Evolutionary conservation across 2,329 filamentous ascomycete species (phyloP).

Genomic region (Penicillium sp.): DNA sequence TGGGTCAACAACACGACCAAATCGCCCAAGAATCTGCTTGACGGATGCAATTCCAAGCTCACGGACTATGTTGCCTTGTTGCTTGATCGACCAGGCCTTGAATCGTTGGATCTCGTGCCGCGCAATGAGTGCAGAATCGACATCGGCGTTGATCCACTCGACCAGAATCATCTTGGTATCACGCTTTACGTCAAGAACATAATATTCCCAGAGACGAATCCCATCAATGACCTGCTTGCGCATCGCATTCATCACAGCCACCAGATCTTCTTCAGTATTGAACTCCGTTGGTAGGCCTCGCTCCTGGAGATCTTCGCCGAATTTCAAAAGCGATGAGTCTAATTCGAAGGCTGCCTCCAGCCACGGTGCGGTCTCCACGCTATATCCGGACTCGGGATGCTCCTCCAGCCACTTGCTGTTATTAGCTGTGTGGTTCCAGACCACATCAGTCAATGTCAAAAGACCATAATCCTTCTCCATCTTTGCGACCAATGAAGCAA

Average conservation of each 20-base stretch:
- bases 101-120: constrained; percentile 47
- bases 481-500: constrained; percentile 71
- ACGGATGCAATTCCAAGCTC: constrained; percentile 68
- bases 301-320: constrained; percentile 60
- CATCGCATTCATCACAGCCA: constrained; percentile 78
- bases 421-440: constrained; percentile 96
- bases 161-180: constrained; percentile 68
- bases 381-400: constrained; percentile 95
- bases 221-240: constrained; percentile 75
- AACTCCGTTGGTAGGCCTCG: constrained; percentile 75
- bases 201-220: constrained; percentile 90
- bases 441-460: constrained; percentile 89
- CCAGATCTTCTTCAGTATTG: constrained; percentile 67
- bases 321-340: constrained; percentile 69
- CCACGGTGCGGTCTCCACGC: constrained; percentile 81
- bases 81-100: constrained; percentile 55
- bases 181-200: constrained; percentile 74
- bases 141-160: constrained; percentile 60
- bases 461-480: constrained; percentile 84
- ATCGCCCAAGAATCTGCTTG: constrained; percentile 77
- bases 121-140: constrained; percentile 16
- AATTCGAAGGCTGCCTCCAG: constrained; percentile 67
- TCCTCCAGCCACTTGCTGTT: constrained; percentile 93
- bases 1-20: constrained; percentile 69
- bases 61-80: constrained; percentile 61